A percentile compares a stretch with the other conserved stretches of the same genome.
Conservation (phyloP, 768 basidiomycete species). For the Suillus discolor region DNA sequence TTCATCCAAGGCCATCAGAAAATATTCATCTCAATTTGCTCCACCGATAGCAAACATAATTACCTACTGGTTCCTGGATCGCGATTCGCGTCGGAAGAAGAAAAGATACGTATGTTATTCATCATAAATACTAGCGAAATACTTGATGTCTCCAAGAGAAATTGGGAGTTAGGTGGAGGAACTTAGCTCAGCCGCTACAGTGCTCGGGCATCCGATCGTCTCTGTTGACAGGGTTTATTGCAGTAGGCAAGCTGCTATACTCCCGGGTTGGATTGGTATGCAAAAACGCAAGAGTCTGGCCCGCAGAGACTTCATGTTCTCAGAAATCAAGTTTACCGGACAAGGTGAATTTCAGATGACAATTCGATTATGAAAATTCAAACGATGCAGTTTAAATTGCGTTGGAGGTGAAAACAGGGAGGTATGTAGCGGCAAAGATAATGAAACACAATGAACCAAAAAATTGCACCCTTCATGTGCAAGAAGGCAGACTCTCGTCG, state of each 20-base stretch:
- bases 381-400: constrained; percentile 16
- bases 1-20: too few species aligned
- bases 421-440: neutral
- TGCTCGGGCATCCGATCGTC: neutral
- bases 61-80: constrained; percentile 25
- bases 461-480: neutral
- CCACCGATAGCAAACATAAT: neutral
- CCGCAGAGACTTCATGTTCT: constrained; percentile 12
- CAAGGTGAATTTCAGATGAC: constrained; percentile 18
- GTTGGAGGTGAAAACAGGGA: constrained; percentile 6
- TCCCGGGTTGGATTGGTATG: neutral
- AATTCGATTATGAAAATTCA: constrained; percentile 13
- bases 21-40: too few species aligned
- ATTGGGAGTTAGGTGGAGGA: constrained; percentile 16
- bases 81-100: constrained; percentile 17
- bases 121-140: neutral
- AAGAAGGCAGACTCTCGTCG: neutral
- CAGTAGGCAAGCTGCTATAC: rapidly evolving
- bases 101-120: constrained; percentile 15
- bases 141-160: constrained; percentile 6
- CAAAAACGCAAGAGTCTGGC: neutral
- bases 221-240: constrained; percentile 13
- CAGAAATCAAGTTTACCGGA: constrained; percentile 18
- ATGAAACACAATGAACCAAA: rapidly evolving
- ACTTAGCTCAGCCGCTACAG: neutral